Percentiles rank a stretch among this genome's conserved stretches.
Evolutionary conservation across 1,284 basidiomycete species (phyloP).

Genomic region (Ceratobasidium sp.): DNA sequence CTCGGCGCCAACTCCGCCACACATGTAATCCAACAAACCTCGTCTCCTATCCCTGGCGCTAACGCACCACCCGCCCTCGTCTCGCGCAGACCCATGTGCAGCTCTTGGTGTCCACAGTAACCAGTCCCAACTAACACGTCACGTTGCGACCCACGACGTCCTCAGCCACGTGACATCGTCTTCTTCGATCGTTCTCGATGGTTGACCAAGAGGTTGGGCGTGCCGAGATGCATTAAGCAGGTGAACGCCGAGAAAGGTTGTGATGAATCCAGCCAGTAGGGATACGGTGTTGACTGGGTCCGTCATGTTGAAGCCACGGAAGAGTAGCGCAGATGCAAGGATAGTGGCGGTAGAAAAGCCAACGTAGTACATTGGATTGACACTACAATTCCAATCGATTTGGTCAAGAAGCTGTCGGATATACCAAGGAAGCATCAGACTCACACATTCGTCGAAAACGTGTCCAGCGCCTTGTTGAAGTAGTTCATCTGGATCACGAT

Average conservation of each 20-base stretch:
- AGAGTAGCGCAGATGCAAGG: constrained; percentile 93
- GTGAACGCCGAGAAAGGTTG: constrained; percentile 94
- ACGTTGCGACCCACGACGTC: too few species aligned
- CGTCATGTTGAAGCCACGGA: constrained; percentile 96
- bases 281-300: constrained; percentile 85
- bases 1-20: too few species aligned
- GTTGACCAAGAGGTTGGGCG: constrained; percentile 62
- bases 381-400: constrained; percentile 63
- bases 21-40: too few species aligned
- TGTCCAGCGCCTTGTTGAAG: too few species aligned
- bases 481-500: too few species aligned
- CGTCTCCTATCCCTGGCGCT: too few species aligned
- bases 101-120: too few species aligned
- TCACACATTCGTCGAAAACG: constrained; percentile 87
- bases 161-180: constrained; percentile 56
- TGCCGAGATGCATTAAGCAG: constrained; percentile 85
- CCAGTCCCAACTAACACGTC: too few species aligned
- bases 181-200: constrained; percentile 57
- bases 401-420: neutral
- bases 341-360: constrained; percentile 98
- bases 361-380: constrained; percentile 99
- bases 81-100: too few species aligned
- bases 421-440: constrained; percentile 57
- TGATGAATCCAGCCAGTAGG: constrained; percentile 86
- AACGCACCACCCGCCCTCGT: too few species aligned